phyloP scores from a whole-genome alignment of 2,329 filamentous ascomycete species.

The Fusarium sp. region DNA sequence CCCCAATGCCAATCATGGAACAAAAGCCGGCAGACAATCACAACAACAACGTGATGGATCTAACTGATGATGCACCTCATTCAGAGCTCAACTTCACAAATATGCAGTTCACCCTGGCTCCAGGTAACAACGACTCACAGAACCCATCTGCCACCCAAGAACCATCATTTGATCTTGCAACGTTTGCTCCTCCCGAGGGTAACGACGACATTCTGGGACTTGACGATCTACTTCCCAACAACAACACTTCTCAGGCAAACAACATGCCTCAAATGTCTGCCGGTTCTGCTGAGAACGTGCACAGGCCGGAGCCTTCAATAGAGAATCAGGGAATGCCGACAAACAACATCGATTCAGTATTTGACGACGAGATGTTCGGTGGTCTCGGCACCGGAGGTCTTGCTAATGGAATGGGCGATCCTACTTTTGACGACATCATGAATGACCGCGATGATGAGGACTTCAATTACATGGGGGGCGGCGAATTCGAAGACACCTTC shows the following conservation, averaged over 20 bases:
- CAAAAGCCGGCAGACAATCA: conserved; percentile 43
- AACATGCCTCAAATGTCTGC: conserved; percentile 16
- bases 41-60: conserved; percentile 36
- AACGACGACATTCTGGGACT: conserved; percentile 50
- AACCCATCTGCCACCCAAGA: conserved; percentile 49
- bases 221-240: conserved; percentile 50
- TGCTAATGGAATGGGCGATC: conserved; percentile 50
- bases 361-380: conserved; percentile 59
- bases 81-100: conserved; percentile 66
- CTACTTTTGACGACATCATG: conserved; percentile 66
- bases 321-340: conserved; percentile 35
- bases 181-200: conserved; percentile 56
- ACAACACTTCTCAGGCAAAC: conserved; percentile 33
- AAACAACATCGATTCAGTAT: conserved; percentile 47
- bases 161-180: conserved; percentile 60
- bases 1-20: conserved; percentile 49
- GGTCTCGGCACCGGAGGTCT: conserved; percentile 57
- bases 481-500: conserved; percentile 61
- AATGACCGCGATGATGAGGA: conserved; percentile 52
- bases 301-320: conserved; percentile 26
- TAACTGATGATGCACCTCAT: conserved; percentile 37
- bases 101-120: conserved; percentile 68
- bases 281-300: conserved; percentile 19
- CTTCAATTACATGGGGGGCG: conserved; percentile 58
- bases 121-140: conserved; percentile 52